Base-by-base conservation (phyloP, 352 stramenopile species). In the Globisporangium nunn region DNA sequence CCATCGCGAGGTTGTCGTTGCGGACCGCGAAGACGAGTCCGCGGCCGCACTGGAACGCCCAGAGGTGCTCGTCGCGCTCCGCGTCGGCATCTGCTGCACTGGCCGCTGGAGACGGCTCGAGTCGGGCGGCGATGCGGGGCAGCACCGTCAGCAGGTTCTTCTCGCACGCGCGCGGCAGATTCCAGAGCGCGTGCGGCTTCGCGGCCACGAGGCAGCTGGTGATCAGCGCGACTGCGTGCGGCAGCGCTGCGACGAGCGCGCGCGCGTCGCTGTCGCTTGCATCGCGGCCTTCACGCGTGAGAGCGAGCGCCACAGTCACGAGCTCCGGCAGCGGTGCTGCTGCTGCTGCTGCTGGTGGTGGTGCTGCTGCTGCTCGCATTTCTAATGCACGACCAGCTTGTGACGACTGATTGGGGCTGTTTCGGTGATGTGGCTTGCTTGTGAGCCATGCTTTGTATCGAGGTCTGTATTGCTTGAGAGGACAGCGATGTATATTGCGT, bases 231-330 rank as follows among this genome's bases (percentile, higher is more conserved):
- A 12, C 37, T 10, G 17, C 37, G 37, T 43, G 37, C 0, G 37
- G 37, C 37, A 43, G 37, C 23, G 29, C 23, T 3, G 41, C 41
- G 41, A 47, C 15, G 41, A 28, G 15, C 41, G 41, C 15, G 41
- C 41, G 41, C 23, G 23, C 23, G 23, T 23, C 23, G 23, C 23
- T 23, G 6, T 11, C 28, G 31, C 28, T 44, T 6, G 2, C 41
- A 17, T 47, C 41, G 18, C 18, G 41, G 12, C 41, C 41, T 3
- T 47, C 41, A 15, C 41, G 41, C 8, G 41, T 47, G 14, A 47
- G 41, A 14, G 41, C 41, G 18, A 47, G 48, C 31, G 48, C 29
- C 48, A 52, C 31, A 12, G 48, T 52, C 48, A 37, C 48, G 31
- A 52, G 31, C 11, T 52, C 48, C 28, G 37, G 48, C 37, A 11